Percentiles rank a stretch among this genome's conserved stretches.
Conservation (phyloP, 139 green algal species). For the Trebouxia sp. region DNA sequence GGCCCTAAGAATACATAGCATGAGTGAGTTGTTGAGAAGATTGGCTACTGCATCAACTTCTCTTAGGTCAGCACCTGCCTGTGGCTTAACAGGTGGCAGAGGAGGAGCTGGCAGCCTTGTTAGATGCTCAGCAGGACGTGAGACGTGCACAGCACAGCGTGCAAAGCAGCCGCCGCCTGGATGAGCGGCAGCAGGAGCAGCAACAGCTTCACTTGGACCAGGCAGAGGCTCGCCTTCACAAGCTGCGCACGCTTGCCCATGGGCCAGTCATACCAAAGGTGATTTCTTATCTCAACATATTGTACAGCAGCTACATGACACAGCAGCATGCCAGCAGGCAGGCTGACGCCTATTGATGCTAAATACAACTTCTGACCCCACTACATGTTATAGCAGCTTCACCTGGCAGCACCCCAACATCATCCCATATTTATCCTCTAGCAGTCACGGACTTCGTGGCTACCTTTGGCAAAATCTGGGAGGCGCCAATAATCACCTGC, state of each 20-base stretch:
- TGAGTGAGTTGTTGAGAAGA: conserved; percentile 18
- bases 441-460: conserved; percentile 51
- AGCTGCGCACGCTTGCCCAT: conserved; percentile 1
- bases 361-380: too few species aligned
- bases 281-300: too few species aligned
- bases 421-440: conserved; percentile 37
- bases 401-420: too few species aligned
- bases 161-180: conserved; percentile 19
- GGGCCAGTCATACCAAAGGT: not conserved
- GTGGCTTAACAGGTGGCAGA: not conserved
- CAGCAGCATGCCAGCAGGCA: too few species aligned
- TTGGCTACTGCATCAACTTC: conserved; percentile 51
- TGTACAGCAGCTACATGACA: too few species aligned
- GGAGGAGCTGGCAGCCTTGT: conserved; percentile 14
- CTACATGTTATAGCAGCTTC: too few species aligned
- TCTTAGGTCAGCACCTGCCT: conserved; percentile 29
- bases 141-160: conserved; percentile 6
- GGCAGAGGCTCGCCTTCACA: not conserved
- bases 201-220: conserved; percentile 15
- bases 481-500: conserved; percentile 31
- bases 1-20: not conserved
- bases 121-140: not conserved
- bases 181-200: not conserved
- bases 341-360: too few species aligned
- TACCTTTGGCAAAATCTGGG: conserved; percentile 46